Conservation (phyloP, 257 asterid genomes). For the Primulina eburnea region DNA sequence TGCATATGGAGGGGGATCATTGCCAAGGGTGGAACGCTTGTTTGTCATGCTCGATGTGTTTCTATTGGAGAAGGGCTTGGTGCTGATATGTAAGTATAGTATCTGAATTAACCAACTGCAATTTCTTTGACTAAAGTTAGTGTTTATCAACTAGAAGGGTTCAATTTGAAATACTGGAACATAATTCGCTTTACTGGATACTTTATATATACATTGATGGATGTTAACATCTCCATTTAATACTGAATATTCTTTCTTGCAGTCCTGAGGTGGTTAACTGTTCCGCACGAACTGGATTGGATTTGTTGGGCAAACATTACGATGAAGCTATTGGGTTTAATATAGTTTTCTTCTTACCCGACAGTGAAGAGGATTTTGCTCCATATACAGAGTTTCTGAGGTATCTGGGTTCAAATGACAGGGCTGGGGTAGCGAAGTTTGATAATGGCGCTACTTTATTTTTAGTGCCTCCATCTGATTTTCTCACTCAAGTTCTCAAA, state of each 20-base stretch:
- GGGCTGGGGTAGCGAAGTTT: slow-evolving; percentile 98
- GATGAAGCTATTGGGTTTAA: slow-evolving; percentile 85
- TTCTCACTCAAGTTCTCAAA: slow-evolving; percentile 67
- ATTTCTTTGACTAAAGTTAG: slow-evolving; percentile 11
- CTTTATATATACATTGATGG: neutral
- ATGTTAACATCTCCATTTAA: slow-evolving; percentile 16
- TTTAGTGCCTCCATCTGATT: slow-evolving; percentile 95
- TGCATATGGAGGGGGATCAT: slow-evolving; percentile 89
- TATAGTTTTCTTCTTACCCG: slow-evolving; percentile 80
- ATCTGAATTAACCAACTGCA: slow-evolving; percentile 15
- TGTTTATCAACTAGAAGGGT: neutral
- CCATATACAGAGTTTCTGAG: slow-evolving; percentile 88
- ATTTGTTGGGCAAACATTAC: slow-evolving; percentile 73
- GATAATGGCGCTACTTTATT: slow-evolving; percentile 87
- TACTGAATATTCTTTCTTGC: slow-evolving; percentile 25
- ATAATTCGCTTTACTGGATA: neutral
- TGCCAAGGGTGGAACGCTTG: slow-evolving; percentile 92
- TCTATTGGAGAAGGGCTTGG: slow-evolving; percentile 65
- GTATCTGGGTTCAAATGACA: slow-evolving; percentile 73
- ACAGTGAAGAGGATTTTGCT: slow-evolving; percentile 87
- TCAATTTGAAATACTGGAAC: neutral
- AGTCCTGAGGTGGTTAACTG: slow-evolving; percentile 87
- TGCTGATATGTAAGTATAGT: slow-evolving; percentile 66
- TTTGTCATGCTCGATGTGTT: slow-evolving; percentile 96
- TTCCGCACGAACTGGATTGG: slow-evolving; percentile 93